Conservation (phyloP, 352 stramenopile genomes). For the Aphanomyces cochlioides region DNA sequence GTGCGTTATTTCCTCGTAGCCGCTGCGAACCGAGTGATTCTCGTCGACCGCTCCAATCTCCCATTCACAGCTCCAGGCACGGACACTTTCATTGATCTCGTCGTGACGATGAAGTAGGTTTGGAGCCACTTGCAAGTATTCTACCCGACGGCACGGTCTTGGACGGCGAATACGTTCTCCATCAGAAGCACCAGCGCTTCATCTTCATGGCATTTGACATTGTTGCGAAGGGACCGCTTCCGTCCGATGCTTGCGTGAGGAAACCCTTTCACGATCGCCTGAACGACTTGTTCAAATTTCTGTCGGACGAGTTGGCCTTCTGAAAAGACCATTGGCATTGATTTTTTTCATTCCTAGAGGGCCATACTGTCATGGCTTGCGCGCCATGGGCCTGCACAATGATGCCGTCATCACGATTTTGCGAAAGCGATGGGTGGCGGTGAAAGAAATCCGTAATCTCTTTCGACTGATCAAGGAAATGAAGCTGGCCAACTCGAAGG, state of each 20-base stretch:
- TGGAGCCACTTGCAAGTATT: conserved; percentile 74
- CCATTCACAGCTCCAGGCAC: conserved; percentile 66
- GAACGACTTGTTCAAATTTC: conserved; percentile 74
- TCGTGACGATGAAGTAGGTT: conserved; percentile 20
- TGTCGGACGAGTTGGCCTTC: conserved; percentile 67
- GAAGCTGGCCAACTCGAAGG: not conserved
- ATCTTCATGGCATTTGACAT: conserved; percentile 91
- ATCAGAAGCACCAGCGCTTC: conserved; percentile 75
- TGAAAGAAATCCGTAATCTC: conserved; percentile 77
- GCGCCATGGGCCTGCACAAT: conserved; percentile 56
- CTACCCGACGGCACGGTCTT: conserved; percentile 84
- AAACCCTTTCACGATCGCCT: conserved; percentile 79
- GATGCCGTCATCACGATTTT: conserved; percentile 69
- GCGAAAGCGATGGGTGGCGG: conserved; percentile 78
- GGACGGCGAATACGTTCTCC: conserved; percentile 85
- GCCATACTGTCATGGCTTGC: conserved; percentile 62
- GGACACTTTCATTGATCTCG: not conserved
- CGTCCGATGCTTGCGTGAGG: conserved; percentile 70
- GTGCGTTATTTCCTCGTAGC: conserved; percentile 89
- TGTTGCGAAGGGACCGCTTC: conserved; percentile 66
- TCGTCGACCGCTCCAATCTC: conserved; percentile 77
- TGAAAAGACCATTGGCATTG: conserved; percentile 2
- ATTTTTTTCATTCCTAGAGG: conserved; percentile 41
- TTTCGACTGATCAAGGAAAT: conserved; percentile 42
- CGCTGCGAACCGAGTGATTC: conserved; percentile 52